A percentile compares a stretch with the other conserved stretches of the same genome.
Evolutionary conservation across 306 rosid species (phyloP).

Genomic region (Gastrolobium villosum): DNA sequence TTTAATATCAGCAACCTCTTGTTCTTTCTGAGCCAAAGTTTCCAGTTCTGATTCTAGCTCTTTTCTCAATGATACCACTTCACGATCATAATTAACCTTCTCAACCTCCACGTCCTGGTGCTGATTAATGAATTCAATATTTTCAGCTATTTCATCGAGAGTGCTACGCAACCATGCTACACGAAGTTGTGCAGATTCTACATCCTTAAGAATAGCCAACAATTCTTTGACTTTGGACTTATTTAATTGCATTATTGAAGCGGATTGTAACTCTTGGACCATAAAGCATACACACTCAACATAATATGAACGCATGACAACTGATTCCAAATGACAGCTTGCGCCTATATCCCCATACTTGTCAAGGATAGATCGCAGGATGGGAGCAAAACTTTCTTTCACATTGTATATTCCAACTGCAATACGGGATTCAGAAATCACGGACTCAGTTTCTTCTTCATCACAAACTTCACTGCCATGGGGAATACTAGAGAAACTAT

Average conservation of each 20-base stretch:
- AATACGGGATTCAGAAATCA: constrained; percentile 66
- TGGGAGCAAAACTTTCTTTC: constrained; percentile 70
- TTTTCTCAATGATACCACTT: constrained; percentile 60
- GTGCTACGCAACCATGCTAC: constrained; percentile 72
- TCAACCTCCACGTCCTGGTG: constrained; percentile 56
- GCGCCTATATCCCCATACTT: constrained; percentile 88
- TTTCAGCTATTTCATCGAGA: constrained; percentile 60
- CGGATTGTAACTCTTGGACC: constrained; percentile 74
- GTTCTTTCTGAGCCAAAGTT: constrained; percentile 67
- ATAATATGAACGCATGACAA: constrained; percentile 81
- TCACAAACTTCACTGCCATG: constrained; percentile 52
- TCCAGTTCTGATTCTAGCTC: constrained; percentile 66
- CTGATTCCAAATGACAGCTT: constrained; percentile 76
- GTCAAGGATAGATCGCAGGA: constrained; percentile 65
- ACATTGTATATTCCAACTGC: constrained; percentile 76
- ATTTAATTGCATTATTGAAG: constrained; percentile 55
- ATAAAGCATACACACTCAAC: constrained; percentile 83
- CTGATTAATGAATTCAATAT: constrained; percentile 60
- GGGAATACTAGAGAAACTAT: constrained; percentile 61
- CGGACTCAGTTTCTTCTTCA: constrained; percentile 61
- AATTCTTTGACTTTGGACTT: constrained; percentile 74
- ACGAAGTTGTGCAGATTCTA: constrained; percentile 70
- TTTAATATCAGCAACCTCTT: constrained; percentile 65
- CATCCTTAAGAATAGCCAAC: constrained; percentile 83
- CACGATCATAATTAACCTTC: constrained; percentile 60